A percentile compares a stretch with the other conserved stretches of the same genome.
Conservation (phyloP, 2,329 filamentous ascomycete genomes). For the Sarocladium brachiariae region DNA sequence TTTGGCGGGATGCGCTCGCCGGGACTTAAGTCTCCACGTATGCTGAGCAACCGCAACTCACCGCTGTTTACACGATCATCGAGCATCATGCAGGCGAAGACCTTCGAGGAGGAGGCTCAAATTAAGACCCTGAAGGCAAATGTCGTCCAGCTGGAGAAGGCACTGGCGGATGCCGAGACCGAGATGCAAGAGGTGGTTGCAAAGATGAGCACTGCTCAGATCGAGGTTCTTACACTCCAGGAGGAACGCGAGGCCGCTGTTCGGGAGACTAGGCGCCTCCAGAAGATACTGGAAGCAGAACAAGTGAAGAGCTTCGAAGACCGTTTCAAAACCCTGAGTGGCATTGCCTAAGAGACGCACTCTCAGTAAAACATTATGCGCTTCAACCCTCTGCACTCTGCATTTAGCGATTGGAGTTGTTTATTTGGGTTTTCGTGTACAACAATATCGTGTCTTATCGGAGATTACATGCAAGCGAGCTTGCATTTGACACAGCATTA, state of each 20-base stretch:
- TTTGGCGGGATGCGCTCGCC: constrained; percentile 26
- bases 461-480: neutral
- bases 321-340: constrained; percentile 26
- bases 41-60: constrained; percentile 27
- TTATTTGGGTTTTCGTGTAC: constrained; percentile 15
- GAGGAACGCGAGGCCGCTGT: constrained; percentile 68
- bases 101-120: constrained; percentile 65
- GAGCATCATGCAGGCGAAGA: constrained; percentile 53
- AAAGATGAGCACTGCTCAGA: constrained; percentile 74
- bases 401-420: constrained; percentile 34
- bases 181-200: constrained; percentile 80
- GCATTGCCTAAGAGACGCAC: constrained; percentile 16
- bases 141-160: constrained; percentile 78
- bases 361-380: neutral
- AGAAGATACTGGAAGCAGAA: constrained; percentile 59
- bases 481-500: neutral
- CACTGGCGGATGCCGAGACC: constrained; percentile 49
- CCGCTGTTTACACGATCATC: constrained; percentile 28
- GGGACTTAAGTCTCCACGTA: constrained; percentile 23
- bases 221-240: constrained; percentile 76
- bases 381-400: constrained; percentile 14
- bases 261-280: constrained; percentile 61
- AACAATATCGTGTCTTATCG: neutral
- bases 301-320: constrained; percentile 44
- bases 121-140: constrained; percentile 69